Conservation (phyloP, 2,329 filamentous ascomycete species). For the Fusarium tjaetaba region DNA sequence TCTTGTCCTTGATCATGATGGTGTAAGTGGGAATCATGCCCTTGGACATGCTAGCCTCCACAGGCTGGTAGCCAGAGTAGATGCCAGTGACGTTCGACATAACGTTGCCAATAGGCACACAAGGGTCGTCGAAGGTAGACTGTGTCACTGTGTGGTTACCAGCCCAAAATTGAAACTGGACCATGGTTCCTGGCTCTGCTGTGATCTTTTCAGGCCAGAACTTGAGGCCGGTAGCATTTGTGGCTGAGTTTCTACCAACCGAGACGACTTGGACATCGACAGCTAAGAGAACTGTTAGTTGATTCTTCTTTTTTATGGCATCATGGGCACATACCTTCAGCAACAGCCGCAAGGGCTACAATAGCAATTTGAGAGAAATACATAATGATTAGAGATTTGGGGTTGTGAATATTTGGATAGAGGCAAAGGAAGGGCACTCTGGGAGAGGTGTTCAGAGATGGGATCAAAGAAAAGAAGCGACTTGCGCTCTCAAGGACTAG, state of each 20-base stretch:
- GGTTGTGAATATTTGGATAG: constrained; percentile 22
- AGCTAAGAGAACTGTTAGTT: constrained; percentile 42
- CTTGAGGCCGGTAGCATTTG: constrained; percentile 60
- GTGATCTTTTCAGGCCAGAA: constrained; percentile 74
- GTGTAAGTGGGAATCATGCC: constrained; percentile 74
- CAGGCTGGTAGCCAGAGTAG: constrained; percentile 75
- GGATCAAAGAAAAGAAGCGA: constrained; percentile 36
- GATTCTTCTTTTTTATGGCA: no score
- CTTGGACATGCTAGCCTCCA: constrained; percentile 59
- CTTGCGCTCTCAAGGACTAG: constrained; percentile 48
- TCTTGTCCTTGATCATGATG: constrained; percentile 73
- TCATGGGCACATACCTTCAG: constrained; percentile 52
- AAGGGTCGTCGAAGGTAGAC: constrained; percentile 78
- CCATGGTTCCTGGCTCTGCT: constrained; percentile 69
- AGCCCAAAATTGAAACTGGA: constrained; percentile 73
- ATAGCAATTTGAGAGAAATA: constrained; percentile 59
- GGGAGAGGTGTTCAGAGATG: constrained; percentile 5
- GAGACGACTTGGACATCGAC: constrained; percentile 69
- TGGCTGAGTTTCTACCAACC: constrained; percentile 64
- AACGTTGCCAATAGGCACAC: constrained; percentile 66
- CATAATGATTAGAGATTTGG: constrained; percentile 55
- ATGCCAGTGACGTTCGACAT: constrained; percentile 66
- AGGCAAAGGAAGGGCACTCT: constrained; percentile 41
- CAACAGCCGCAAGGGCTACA: constrained; percentile 59
- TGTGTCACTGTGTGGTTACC: constrained; percentile 84